Evolutionary conservation across 768 basidiomycete genomes (phyloP).

Genomic region (Hypholoma fasciculare): DNA sequence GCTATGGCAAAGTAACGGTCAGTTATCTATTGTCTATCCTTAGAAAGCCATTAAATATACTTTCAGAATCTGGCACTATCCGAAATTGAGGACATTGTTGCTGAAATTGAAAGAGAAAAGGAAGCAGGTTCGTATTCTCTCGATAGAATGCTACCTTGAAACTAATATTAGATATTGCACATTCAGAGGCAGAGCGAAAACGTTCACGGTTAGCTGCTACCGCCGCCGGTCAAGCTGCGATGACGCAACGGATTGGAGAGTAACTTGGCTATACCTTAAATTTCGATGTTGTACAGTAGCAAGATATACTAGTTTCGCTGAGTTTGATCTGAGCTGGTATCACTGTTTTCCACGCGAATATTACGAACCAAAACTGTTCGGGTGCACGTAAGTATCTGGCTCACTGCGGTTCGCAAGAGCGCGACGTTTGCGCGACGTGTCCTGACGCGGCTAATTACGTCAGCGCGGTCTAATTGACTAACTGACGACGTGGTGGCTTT

Average conservation of each 20-base stretch:
- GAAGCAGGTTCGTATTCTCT: slow-evolving; percentile 69
- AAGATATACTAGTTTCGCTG: background rate
- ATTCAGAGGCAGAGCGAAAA: slow-evolving; percentile 91
- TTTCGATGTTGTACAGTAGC: slow-evolving; percentile 14
- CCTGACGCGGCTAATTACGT: slow-evolving; percentile 14
- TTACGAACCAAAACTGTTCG: background rate
- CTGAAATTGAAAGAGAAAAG: slow-evolving; percentile 95
- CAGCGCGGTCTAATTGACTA: slow-evolving; percentile 11
- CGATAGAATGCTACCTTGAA: background rate
- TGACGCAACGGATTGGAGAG: slow-evolving; percentile 60
- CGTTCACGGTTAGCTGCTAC: slow-evolving; percentile 88
- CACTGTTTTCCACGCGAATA: background rate
- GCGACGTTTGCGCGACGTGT: slow-evolving; percentile 1
- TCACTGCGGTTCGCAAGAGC: background rate
- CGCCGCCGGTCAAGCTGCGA: slow-evolving; percentile 87
- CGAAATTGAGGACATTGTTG: slow-evolving; percentile 91
- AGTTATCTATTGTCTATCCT: slow-evolving; percentile 19
- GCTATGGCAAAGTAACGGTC: slow-evolving; percentile 91
- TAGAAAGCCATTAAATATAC: background rate
- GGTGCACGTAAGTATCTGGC: background rate
- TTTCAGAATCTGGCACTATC: slow-evolving; percentile 77
- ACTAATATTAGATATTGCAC: background rate
- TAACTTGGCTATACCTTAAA: slow-evolving; percentile 19
- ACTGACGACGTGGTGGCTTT: slow-evolving; percentile 18
- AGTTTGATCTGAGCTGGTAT: background rate